These are phyloP conservation scores for Phanerodontia chrysosporium DNA, from an alignment of 768 basidiomycete species.

Conservation along the genomic window DNA sequence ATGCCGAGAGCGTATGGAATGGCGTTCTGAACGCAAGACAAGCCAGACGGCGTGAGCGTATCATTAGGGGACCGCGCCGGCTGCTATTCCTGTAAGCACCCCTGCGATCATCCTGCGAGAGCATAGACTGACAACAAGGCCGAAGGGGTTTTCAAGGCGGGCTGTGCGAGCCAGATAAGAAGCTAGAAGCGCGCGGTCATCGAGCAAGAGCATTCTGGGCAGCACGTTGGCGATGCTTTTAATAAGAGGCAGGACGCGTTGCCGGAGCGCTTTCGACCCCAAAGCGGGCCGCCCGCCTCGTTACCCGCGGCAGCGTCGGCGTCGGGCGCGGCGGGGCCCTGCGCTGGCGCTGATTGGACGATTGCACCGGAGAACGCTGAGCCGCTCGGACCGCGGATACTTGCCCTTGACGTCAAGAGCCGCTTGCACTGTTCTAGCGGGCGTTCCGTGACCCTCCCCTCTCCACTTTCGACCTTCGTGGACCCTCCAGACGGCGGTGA, in stretches of 20 bases:
- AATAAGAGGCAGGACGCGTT: background rate
- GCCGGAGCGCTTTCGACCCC: background rate
- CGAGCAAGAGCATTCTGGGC: background rate
- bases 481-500: background rate
- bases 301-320: background rate
- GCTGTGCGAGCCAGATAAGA: no score
- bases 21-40: background rate
- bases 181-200: background rate
- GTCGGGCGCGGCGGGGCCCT: background rate
- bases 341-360: background rate
- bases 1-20: background rate
- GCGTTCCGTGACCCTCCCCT: background rate
- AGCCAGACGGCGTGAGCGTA: background rate
- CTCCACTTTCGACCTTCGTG: background rate
- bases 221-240: background rate
- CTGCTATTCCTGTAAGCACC: background rate
- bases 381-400: background rate
- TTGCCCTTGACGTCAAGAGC: background rate
- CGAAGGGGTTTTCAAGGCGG: no score
- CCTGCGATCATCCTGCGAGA: no score
- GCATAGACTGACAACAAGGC: no score
- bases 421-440: background rate
- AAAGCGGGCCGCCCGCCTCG: background rate
- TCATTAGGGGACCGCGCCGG: background rate
- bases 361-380: background rate